Evolutionary conservation across 75 land plant species (phyloP).

Genomic region (Picea sitchensis): DNA sequence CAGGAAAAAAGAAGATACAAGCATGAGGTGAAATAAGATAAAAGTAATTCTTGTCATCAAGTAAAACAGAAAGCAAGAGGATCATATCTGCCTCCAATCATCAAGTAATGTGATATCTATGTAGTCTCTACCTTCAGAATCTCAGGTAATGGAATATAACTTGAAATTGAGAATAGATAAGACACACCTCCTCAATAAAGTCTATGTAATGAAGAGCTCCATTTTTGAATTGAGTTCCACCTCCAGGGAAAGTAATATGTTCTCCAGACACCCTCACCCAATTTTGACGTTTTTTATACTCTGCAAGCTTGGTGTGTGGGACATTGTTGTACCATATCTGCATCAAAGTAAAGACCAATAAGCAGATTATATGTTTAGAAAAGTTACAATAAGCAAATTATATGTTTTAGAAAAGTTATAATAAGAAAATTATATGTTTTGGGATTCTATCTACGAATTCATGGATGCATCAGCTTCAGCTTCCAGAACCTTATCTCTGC

Average conservation of each 20-base stretch:
- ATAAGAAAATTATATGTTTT: not conserved
- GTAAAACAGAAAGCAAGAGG: not conserved
- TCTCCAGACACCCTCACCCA: conserved; percentile 72
- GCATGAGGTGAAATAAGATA: not conserved
- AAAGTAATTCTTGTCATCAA: not conserved
- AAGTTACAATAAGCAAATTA: not conserved
- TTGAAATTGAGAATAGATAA: not conserved
- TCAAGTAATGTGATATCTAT: no score
- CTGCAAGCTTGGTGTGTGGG: conserved; percentile 62
- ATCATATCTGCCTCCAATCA: no score
- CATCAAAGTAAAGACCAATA: not conserved
- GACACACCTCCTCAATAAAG: conserved; percentile 47
- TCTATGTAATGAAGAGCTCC: conserved; percentile 77
- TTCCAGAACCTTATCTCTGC: conserved; percentile 49
- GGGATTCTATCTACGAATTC: not conserved
- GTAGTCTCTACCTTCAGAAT: not conserved
- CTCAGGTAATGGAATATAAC: not conserved
- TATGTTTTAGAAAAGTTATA: not conserved
- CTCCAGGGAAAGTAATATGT: conserved; percentile 67
- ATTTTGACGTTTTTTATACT: conserved; percentile 62
- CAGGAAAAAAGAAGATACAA: no score
- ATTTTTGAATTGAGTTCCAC: conserved; percentile 79
- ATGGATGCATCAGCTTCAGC: not conserved
- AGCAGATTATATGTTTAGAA: not conserved
- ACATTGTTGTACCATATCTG: conserved; percentile 74